Conservation (phyloP, 1,284 basidiomycete species). For the Ustilago loliicola region DNA sequence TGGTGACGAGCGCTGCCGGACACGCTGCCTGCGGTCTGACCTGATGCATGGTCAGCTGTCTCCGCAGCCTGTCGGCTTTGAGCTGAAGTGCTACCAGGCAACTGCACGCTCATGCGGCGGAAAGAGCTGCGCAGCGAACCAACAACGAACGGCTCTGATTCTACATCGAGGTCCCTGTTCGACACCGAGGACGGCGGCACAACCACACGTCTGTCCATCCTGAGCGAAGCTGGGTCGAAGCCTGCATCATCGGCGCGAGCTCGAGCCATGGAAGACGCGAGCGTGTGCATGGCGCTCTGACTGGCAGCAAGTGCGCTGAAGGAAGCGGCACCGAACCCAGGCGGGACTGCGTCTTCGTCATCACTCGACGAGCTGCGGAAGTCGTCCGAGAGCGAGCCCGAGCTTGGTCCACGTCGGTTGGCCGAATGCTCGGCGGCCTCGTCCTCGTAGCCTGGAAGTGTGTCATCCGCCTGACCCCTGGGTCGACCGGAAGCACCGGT, state of each 20-base stretch:
- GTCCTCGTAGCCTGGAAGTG: constrained; percentile 35
- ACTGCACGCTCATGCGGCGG: constrained; percentile 48
- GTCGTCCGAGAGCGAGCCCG: constrained; percentile 40
- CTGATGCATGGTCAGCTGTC: not conserved
- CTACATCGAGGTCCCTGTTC: constrained; percentile 27
- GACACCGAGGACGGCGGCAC: constrained; percentile 30
- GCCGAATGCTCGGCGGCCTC: constrained; percentile 2
- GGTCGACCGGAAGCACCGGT: constrained; percentile 43
- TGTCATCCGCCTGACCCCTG: constrained; percentile 39
- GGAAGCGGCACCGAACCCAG: constrained; percentile 55
- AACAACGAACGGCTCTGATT: constrained; percentile 42
- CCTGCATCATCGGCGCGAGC: constrained; percentile 40
- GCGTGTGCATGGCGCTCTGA: constrained; percentile 47
- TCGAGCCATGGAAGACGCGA: constrained; percentile 40
- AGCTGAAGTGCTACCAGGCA: constrained; percentile 13
- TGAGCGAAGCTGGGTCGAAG: constrained; percentile 62
- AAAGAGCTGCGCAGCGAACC: constrained; percentile 45
- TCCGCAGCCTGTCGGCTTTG: constrained; percentile 25
- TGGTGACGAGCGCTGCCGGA: constrained; percentile 24
- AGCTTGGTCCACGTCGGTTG: constrained; percentile 16
- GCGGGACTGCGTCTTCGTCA: constrained; percentile 42
- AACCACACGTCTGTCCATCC: constrained; percentile 55
- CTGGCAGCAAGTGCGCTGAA: constrained; percentile 56
- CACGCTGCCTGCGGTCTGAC: constrained; percentile 14
- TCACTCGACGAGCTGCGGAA: constrained; percentile 44